Percentiles rank a stretch among this genome's conserved stretches.
Conservation (phyloP, 306 rosid genomes). For the Fragaria nilgerrensis region DNA sequence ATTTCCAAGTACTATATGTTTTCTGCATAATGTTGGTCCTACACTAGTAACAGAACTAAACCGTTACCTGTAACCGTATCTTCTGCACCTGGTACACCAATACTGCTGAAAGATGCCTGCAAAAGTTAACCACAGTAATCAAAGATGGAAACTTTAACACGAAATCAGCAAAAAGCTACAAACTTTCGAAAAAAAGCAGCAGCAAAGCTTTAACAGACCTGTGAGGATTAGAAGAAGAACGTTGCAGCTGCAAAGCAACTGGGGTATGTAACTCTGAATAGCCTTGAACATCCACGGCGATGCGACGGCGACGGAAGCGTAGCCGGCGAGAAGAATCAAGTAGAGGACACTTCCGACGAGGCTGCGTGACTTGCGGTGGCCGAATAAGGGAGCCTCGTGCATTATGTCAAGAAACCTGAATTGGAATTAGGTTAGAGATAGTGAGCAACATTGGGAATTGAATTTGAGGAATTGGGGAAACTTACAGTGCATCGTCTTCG, state of each 20-base stretch:
- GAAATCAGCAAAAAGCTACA: not conserved
- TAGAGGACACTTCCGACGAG: conserved; percentile 77
- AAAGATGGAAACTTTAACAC: not conserved
- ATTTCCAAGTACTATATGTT: not conserved
- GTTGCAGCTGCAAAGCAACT: conserved; percentile 79
- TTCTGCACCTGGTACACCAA: conserved; percentile 95
- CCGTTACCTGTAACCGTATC: conserved; percentile 83
- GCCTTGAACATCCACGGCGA: conserved; percentile 74
- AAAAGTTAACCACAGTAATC: conserved; percentile 16
- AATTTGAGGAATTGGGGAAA: not conserved
- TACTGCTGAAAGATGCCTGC: conserved; percentile 94
- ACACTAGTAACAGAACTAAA: conserved; percentile 1
- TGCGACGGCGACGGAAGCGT: conserved; percentile 64
- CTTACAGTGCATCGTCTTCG: conserved; percentile 38
- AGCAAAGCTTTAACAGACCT: conserved; percentile 41
- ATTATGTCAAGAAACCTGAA: conserved; percentile 87
- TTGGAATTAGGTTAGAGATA: not conserved
- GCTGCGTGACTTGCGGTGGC: conserved; percentile 82
- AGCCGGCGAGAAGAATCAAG: conserved; percentile 61
- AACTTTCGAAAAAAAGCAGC: not conserved
- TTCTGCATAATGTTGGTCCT: not conserved
- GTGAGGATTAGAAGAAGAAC: conserved; percentile 75
- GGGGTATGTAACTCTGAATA: conserved; percentile 40
- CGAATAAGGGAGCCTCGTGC: conserved; percentile 91
- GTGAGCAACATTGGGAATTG: not conserved